A percentile compares a stretch with the other conserved stretches of the same genome.
Evolutionary conservation across 2,329 filamentous ascomycete species (phyloP).

Genomic region (Calonectria hawksworthii): DNA sequence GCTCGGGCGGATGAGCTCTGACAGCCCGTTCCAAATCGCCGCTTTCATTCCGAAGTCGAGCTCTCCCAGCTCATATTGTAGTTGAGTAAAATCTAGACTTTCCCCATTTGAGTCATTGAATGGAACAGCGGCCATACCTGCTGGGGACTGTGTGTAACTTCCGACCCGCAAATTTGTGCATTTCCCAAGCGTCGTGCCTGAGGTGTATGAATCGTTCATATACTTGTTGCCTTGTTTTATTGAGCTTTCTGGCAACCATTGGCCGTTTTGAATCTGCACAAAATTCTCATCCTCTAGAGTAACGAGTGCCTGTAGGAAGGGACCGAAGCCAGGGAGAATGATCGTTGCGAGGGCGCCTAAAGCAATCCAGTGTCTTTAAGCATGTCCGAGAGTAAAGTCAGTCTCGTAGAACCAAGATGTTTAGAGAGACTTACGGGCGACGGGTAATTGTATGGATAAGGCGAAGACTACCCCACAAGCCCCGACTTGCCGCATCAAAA

Average conservation of each 20-base stretch:
- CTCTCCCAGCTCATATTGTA: background rate
- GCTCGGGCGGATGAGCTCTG: background rate
- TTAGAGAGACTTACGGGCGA: conserved; percentile 23
- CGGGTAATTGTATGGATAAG: conserved; percentile 4
- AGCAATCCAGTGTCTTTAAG: conserved; percentile 19
- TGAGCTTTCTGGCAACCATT: background rate
- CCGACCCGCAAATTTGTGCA: background rate
- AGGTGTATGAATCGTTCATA: background rate
- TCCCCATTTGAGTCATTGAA: background rate
- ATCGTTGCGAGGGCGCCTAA: conserved; percentile 21
- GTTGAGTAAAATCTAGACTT: background rate
- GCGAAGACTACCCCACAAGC: conserved; percentile 26
- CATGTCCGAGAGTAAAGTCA: background rate
- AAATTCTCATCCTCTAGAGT: background rate
- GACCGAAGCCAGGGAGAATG: conserved; percentile 18
- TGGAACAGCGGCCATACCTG: accelerated
- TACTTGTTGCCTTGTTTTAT: background rate
- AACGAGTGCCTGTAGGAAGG: conserved; percentile 23
- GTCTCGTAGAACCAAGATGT: accelerated
- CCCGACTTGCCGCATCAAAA: conserved; percentile 32
- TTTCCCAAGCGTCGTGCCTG: background rate
- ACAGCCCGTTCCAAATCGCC: conserved; percentile 23
- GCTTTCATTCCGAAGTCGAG: conserved; percentile 26
- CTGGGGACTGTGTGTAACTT: background rate
- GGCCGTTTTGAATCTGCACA: background rate